A percentile compares a stretch with the other conserved stretches of the same genome.
Conservation (phyloP, 768 basidiomycete species). For the Myochromella boudieri region DNA sequence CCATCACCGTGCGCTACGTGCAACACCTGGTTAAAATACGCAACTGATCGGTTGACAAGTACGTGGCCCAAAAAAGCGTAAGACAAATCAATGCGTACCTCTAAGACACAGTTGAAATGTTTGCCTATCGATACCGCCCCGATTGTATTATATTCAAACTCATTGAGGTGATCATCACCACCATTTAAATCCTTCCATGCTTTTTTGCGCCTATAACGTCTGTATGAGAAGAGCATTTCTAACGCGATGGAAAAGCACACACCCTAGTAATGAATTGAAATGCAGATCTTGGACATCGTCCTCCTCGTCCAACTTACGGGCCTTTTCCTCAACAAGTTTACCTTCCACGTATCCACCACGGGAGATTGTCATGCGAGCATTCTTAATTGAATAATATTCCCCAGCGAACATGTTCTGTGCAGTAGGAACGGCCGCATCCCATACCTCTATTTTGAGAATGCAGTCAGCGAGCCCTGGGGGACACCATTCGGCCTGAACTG, state of each 20-base stretch:
- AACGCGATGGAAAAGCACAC: conserved; percentile 19
- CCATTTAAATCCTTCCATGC: conserved; percentile 35
- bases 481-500: conserved; percentile 46
- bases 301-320: conserved; percentile 38
- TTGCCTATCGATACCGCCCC: conserved; percentile 40
- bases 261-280: conserved; percentile 56
- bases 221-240: background rate
- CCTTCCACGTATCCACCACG: conserved; percentile 46
- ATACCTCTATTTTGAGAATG: conserved; percentile 58
- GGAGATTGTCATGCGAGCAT: conserved; percentile 45
- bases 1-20: conserved; percentile 32
- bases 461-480: conserved; percentile 39
- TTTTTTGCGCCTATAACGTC: conserved; percentile 46
- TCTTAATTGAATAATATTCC: conserved; percentile 52
- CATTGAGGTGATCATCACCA: conserved; percentile 20
- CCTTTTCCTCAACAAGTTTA: conserved; percentile 50
- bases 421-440: conserved; percentile 46
- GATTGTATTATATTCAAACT: conserved; percentile 46
- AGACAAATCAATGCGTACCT: conserved; percentile 38
- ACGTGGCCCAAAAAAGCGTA: background rate
- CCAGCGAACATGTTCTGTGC: conserved; percentile 46
- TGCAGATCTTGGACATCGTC: conserved; percentile 34
- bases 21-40: conserved; percentile 41
- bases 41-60: background rate
- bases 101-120: conserved; percentile 57